phyloP scores from a whole-genome alignment of 176 grass and related monocot genomes.

The Lolium multiflorum region DNA sequence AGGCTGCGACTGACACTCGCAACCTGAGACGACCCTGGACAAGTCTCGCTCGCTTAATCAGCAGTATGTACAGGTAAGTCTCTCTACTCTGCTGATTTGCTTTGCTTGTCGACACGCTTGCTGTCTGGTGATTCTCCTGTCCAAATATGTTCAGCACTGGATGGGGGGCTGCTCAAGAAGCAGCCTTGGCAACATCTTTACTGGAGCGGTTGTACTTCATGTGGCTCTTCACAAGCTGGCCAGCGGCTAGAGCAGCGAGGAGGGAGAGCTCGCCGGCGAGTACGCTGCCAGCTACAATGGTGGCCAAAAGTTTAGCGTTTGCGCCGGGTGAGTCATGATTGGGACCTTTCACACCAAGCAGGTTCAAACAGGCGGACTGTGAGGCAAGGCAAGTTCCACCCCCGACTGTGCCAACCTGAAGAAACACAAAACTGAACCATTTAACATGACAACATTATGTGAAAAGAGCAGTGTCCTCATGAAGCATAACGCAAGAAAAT shows the following conservation, averaged over 20 bases:
- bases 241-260: conserved; percentile 66
- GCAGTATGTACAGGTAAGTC: conserved; percentile 33
- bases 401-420: conserved; percentile 81
- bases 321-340: conserved; percentile 55
- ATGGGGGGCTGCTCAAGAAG: conserved; percentile 30
- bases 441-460: conserved; percentile 21
- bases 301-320: conserved; percentile 68
- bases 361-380: conserved; percentile 73
- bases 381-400: conserved; percentile 79
- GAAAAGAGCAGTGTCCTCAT: neutral
- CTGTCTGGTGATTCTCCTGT: neutral
- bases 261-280: conserved; percentile 86
- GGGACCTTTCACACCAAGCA: conserved; percentile 75
- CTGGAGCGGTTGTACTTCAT: conserved; percentile 90
- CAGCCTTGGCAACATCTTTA: conserved; percentile 53
- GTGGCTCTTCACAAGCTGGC: conserved; percentile 82
- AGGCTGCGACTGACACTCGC: neutral
- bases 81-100: neutral
- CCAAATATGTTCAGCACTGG: conserved; percentile 22
- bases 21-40: neutral
- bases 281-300: conserved; percentile 73
- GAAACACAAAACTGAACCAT: neutral
- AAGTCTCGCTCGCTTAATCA: neutral
- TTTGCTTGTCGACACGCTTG: neutral
- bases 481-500: neutral